Evolutionary conservation across 306 rosid genomes (phyloP), one percentile per base, ranked within the genome.

Genomic region (Comarum palustre): DNA sequence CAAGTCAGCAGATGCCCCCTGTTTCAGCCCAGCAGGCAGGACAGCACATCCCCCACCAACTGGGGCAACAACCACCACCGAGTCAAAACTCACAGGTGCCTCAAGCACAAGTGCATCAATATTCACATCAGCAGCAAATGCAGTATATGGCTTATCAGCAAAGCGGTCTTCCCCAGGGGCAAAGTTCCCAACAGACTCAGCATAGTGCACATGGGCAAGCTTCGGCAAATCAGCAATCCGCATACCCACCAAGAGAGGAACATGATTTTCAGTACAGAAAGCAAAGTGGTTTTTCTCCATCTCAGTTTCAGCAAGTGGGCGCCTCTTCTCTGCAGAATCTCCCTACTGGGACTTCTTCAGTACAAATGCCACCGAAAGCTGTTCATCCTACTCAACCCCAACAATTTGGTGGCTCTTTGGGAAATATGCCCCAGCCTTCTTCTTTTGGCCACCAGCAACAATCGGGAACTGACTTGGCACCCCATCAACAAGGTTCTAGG

Each of bases 61-160:
- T 78, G 54, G 88, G 80, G 69, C 96, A 86, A 76, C 94, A 86
- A 45, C 14, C 73, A 9, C 71, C 86, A 17, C 98, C 78, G 71
- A 86, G 79, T 63, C 94, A 86, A 48, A 84, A 87, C 24, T 75
- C 87, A 0, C 90, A 86, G 51, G 55, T 77, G 66, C 78, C 60
- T 17, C 96, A 86, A 66, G 87, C 84, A 5, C 98, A 89, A 46
- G 80, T 81, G 3, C 96, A 81, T 62, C 96, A 88, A 16, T 89
- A 76, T 74, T 19, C 84, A 22, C 90, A 84, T 66, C 96, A 84
- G 66, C 90, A 85, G 74, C 90, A 85, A 77, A 24, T 84, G 72
- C 95, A 95, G 29, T 88, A 83, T 73, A 82, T 84, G 90, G 68
- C 88, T 20, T 95, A 90, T 84, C 93, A 89, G 72, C 97, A 81